phyloP scores from a whole-genome alignment of 208 protist species.

The Naegleria gruberi region DNA sequence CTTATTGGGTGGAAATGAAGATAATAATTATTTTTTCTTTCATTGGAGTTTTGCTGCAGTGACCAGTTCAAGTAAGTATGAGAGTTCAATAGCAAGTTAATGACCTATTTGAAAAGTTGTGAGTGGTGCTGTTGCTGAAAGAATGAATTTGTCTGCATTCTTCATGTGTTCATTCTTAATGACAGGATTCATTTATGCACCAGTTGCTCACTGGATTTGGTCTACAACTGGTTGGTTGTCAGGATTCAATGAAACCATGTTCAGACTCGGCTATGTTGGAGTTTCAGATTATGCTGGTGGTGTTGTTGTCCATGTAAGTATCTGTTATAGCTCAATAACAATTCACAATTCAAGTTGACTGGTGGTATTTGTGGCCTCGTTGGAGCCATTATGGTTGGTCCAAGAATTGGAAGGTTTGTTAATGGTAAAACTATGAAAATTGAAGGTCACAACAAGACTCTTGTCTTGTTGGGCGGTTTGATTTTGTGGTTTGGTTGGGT shows the following conservation, averaged over 20 bases:
- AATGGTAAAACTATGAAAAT: neutral
- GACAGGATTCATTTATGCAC: neutral
- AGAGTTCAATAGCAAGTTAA: too few species aligned
- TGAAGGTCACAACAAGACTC: neutral
- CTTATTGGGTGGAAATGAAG: neutral
- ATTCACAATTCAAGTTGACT: too few species aligned
- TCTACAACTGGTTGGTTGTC: neutral
- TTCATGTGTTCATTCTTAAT: neutral
- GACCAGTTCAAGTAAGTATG: neutral
- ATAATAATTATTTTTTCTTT: neutral
- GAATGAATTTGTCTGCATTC: neutral
- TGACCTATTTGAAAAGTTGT: neutral
- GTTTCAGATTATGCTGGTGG: slow-evolving; percentile 62
- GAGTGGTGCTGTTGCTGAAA: neutral
- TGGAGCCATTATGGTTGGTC: slow-evolving; percentile 17
- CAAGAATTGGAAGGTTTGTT: slow-evolving; percentile 8
- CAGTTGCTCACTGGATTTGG: slow-evolving; percentile 22
- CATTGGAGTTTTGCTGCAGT: neutral
- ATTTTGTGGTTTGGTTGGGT: slow-evolving; percentile 57
- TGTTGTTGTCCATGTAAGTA: slow-evolving; percentile 58
- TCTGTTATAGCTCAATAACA: too few species aligned
- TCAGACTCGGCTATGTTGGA: slow-evolving; percentile 6
- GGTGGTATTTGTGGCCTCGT: slow-evolving; percentile 5
- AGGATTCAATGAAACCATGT: neutral
- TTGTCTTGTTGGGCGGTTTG: neutral